Evolutionary conservation across 140 eudicot genomes (phyloP).

Genomic region (Ambrosia hybrid): DNA sequence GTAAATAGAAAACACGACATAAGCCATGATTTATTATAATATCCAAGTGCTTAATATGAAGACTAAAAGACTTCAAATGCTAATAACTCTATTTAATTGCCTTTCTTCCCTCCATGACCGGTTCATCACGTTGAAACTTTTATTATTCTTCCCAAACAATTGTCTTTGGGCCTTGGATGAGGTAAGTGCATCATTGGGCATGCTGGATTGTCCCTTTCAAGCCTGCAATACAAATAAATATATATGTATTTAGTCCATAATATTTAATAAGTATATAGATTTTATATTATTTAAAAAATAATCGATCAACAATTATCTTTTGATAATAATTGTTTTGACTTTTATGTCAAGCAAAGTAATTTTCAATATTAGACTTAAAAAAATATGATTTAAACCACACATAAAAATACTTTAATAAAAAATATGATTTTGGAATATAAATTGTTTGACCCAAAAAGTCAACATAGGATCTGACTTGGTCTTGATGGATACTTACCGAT

Average conservation of each 20-base stretch:
- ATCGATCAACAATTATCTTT: not conserved
- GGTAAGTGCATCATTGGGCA: constrained; percentile 59
- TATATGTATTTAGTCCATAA: not conserved
- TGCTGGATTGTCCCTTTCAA: constrained; percentile 60
- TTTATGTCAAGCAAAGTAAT: not conserved
- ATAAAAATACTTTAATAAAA: not conserved
- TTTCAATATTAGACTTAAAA: not conserved
- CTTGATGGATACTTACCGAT: constrained; percentile 45
- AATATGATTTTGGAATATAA: not conserved
- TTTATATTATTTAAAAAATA: not conserved
- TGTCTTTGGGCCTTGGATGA: constrained; percentile 86
- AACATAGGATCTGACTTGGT: not conserved
- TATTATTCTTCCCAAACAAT: constrained; percentile 66
- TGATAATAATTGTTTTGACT: not conserved
- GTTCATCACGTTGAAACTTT: constrained; percentile 32
- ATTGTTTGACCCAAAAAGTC: not conserved
- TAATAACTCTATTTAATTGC: constrained; percentile 5
- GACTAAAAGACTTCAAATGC: not conserved
- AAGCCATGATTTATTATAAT: no score
- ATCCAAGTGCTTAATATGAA: constrained; percentile 5
- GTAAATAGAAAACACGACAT: not conserved
- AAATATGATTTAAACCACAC: not conserved
- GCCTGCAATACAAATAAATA: constrained; percentile 47
- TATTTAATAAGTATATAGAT: not conserved
- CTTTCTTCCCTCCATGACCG: constrained; percentile 15